These are phyloP conservation scores for Phaeosphaeria sp. DNA, from an alignment of 2,329 filamentous ascomycete species.

Conservation along the genomic window DNA sequence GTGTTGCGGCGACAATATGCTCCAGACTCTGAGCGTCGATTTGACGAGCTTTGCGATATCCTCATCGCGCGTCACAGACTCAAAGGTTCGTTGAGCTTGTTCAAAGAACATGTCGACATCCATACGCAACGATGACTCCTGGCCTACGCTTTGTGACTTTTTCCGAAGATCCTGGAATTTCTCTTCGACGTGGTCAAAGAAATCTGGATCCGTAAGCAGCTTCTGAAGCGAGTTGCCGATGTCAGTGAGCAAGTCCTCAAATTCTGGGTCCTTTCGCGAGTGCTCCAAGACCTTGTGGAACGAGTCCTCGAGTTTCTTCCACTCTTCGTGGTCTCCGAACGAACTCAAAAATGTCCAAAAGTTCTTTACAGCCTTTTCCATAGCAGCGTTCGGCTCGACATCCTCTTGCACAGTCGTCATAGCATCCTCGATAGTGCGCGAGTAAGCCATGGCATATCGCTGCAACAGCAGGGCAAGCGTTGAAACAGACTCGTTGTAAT, in stretches of 20 bases:
- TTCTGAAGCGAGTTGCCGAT: slow-evolving; percentile 77
- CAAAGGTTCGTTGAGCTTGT: slow-evolving; percentile 71
- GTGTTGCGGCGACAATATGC: slow-evolving; percentile 71
- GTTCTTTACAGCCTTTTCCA: slow-evolving; percentile 77
- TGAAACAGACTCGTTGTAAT: slow-evolving; percentile 87
- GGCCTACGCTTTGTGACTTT: slow-evolving; percentile 64
- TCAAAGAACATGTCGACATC: slow-evolving; percentile 76
- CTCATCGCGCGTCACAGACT: slow-evolving; percentile 72
- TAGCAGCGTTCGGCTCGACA: slow-evolving; percentile 73
- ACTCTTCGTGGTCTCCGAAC: slow-evolving; percentile 76
- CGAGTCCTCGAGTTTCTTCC: slow-evolving; percentile 74
- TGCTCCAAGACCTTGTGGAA: slow-evolving; percentile 77
- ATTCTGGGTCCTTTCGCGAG: slow-evolving; percentile 77
- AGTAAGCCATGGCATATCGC: slow-evolving; percentile 79
- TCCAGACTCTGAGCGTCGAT: slow-evolving; percentile 71
- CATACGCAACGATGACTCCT: slow-evolving; percentile 70
- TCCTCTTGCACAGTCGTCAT: slow-evolving; percentile 72
- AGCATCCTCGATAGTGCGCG: slow-evolving; percentile 72
- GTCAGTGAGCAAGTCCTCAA: slow-evolving; percentile 77
- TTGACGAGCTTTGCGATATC: slow-evolving; percentile 73
- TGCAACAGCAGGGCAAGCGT: slow-evolving; percentile 77
- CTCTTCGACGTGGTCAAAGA: slow-evolving; percentile 77
- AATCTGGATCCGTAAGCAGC: slow-evolving; percentile 83
- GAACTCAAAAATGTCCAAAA: slow-evolving; percentile 82
- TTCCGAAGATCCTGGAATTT: slow-evolving; percentile 66